Percentiles rank a stretch among this genome's conserved stretches.
phyloP scores from a whole-genome alignment of 1,284 basidiomycete species.

The Xerocomus amazonicus region DNA sequence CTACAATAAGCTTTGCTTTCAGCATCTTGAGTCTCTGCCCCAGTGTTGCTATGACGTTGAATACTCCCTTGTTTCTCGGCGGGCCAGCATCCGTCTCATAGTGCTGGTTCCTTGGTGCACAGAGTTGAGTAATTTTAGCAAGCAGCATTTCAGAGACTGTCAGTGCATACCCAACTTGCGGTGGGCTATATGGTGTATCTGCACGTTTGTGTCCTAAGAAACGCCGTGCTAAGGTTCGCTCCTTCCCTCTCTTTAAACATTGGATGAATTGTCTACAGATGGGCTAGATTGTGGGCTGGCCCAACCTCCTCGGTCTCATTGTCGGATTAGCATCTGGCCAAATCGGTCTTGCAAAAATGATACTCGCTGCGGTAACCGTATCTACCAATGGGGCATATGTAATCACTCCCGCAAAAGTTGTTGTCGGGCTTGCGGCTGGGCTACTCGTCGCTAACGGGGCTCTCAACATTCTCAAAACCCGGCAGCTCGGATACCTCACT shows the following conservation, averaged over 20 bases:
- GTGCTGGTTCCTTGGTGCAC: slow-evolving; percentile 78
- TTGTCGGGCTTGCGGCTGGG: slow-evolving; percentile 72
- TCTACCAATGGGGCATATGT: slow-evolving; percentile 15
- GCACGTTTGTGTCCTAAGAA: slow-evolving; percentile 69
- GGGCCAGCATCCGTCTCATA: slow-evolving; percentile 75
- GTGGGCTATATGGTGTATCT: slow-evolving; percentile 76
- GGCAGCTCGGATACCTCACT: slow-evolving; percentile 75
- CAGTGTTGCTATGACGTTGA: slow-evolving; percentile 78
- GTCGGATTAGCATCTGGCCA: slow-evolving; percentile 84
- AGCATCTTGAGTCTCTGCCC: slow-evolving; percentile 64
- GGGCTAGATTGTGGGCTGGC: slow-evolving; percentile 80
- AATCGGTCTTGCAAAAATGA: slow-evolving; percentile 87
- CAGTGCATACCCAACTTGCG: slow-evolving; percentile 63
- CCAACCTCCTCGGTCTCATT: slow-evolving; percentile 85
- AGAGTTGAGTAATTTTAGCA: slow-evolving; percentile 74
- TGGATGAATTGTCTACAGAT: slow-evolving; percentile 27
- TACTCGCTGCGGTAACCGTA: slow-evolving; percentile 65
- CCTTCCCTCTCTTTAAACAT: slow-evolving; percentile 7
- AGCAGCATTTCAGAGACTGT: slow-evolving; percentile 74
- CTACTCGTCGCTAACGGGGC: slow-evolving; percentile 73
- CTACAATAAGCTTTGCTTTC: slow-evolving; percentile 44
- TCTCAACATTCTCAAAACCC: slow-evolving; percentile 80
- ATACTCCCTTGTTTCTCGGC: slow-evolving; percentile 71
- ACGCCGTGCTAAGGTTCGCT: slow-evolving; percentile 55
- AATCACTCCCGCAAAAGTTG: slow-evolving; percentile 50